Base-by-base conservation (phyloP, 2,329 filamentous ascomycete genomes). In the Colletotrichum destructivum region DNA sequence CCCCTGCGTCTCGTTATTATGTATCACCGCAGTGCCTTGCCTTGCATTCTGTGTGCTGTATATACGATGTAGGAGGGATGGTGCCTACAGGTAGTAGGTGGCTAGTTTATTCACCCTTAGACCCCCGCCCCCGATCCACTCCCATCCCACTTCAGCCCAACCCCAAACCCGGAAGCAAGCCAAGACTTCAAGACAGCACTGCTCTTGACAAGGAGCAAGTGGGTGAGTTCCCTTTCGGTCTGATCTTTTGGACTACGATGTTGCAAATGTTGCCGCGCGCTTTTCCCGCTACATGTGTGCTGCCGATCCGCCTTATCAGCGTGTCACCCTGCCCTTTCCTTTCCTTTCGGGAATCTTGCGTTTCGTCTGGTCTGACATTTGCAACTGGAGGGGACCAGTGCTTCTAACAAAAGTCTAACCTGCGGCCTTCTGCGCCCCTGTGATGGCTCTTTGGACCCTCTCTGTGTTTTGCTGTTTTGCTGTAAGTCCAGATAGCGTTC, bases 381-480 rank as follows among this genome's bases (percentile, higher is more conserved):
- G 16, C 42, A 26, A 49, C 57, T 42, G 38, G 51, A 56, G 59
- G 46, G 40, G 18, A 23, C 18, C 26, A 40, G 26, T 54, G 67
- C 62, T 60, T 47, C 21, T 47, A 38, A 54, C 40, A 55, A 69
- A 66, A 69, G 62, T 55, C 62, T 60, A 69, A 60, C 40, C 40
- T 42, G 35, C 40, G 54, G 40, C 31, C 46, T 42, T 66, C 46
- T 40, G 38, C n/a, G 15, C 35, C 40, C 46, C 38, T 31, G 21
- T 21, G 54, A 9, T 40, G 6, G 54, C 55, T 40, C 62, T 64
- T 52, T 42, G 18, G 16, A 59, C 6, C n/a, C 46, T 23, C 26
- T 55, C 26, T 21, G 13, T 18, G 4, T 38, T 21, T 6, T 31
- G 26, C 26, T 31, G 26, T 31, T 21, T 38, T 21, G 52, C 31